These are phyloP conservation scores for Fusarium mexicanum DNA, from an alignment of 2,329 filamentous ascomycete genomes.

Conservation along the genomic window DNA sequence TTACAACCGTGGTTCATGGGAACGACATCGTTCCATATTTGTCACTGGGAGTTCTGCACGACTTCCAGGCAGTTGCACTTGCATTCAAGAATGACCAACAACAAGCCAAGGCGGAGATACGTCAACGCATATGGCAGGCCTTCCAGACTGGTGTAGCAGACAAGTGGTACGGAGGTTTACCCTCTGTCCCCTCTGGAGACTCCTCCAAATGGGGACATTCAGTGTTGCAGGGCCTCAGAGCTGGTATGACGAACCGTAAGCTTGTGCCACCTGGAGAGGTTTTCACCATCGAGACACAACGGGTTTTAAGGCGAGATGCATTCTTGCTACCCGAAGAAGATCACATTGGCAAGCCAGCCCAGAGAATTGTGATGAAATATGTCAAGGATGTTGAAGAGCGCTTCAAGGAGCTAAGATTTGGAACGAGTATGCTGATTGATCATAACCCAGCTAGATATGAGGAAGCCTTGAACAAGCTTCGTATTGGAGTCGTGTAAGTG, in stretches of 20 bases:
- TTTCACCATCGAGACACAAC: slow-evolving; percentile 75
- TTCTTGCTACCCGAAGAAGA: slow-evolving; percentile 61
- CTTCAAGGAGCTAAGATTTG: slow-evolving; percentile 77
- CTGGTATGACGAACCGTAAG: slow-evolving; percentile 74
- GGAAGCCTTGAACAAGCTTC: slow-evolving; percentile 70
- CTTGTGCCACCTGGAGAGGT: slow-evolving; percentile 81
- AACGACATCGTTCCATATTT: slow-evolving; percentile 79
- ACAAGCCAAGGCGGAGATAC: slow-evolving; percentile 73
- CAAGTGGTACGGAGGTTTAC: slow-evolving; percentile 65
- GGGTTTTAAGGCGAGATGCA: slow-evolving; percentile 73
- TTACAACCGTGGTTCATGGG: slow-evolving; percentile 78
- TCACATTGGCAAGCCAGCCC: slow-evolving; percentile 71
- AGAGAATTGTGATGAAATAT: slow-evolving; percentile 74
- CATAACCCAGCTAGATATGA: slow-evolving; percentile 81
- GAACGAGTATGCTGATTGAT: slow-evolving; percentile 77
- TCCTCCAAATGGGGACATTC: slow-evolving; percentile 77
- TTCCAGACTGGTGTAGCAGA: slow-evolving; percentile 70
- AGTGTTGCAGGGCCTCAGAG: slow-evolving; percentile 71
- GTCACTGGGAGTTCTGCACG: slow-evolving; percentile 77
- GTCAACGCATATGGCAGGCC: slow-evolving; percentile 71
- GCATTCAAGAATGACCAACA: slow-evolving; percentile 78
- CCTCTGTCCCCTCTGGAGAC: slow-evolving; percentile 54
- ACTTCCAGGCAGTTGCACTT: slow-evolving; percentile 76
- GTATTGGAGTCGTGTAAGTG: slow-evolving; percentile 57
- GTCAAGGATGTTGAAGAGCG: slow-evolving; percentile 75